Evolutionary conservation across 202 grass and related monocot species (phyloP), one percentile per base, ranked within the genome.

Genomic region (Panicum hallii): DNA sequence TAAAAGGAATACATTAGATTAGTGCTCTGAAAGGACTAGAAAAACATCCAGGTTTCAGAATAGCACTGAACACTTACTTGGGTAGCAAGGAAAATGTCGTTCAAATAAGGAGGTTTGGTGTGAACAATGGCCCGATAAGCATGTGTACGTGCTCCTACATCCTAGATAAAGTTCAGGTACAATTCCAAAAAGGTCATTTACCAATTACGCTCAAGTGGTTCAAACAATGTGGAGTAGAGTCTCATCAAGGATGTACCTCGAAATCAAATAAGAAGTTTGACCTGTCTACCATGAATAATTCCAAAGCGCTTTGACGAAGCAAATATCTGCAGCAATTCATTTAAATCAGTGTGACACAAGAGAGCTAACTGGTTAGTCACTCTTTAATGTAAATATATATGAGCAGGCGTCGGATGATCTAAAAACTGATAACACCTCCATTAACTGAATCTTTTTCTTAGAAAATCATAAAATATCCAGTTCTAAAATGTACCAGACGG

Each of bases 201-300:
- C 64, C 20, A 68, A 52, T 72, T 83, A 70, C 6, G 53, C 57
- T 44, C 19, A 72, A 70, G 42, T 56, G 60, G 68, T 83, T 77
- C 30, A 76, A 84, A 77, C 28, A 87, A 68, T 11, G 67, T 19
- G 82, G 38, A 83, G 46, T 65, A 80, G 28, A 83, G 34, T 79
- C 45, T 84, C 23, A 80, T 88, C 56, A 72, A 83, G 40, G 36
- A 84, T 77, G 68, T 99, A 99, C 97, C 93, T 91, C 90, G 4
- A 99, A 99, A 85, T 96, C 91, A 83, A 99, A 96, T 81, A 96
- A 94, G 74, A 94, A 99, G 80, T 99, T 99, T 79, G 97, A 99
- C 48, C 97, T 90, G 77, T 99, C 97, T 79, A 99, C 90, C 97
- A 99, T 96, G 79, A 99, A 96, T 84, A 99, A 88, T 83, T 99